These are phyloP conservation scores for Vitis hybrid DNA, from an alignment of 177 flowering plant genomes.

Conservation along the genomic window DNA sequence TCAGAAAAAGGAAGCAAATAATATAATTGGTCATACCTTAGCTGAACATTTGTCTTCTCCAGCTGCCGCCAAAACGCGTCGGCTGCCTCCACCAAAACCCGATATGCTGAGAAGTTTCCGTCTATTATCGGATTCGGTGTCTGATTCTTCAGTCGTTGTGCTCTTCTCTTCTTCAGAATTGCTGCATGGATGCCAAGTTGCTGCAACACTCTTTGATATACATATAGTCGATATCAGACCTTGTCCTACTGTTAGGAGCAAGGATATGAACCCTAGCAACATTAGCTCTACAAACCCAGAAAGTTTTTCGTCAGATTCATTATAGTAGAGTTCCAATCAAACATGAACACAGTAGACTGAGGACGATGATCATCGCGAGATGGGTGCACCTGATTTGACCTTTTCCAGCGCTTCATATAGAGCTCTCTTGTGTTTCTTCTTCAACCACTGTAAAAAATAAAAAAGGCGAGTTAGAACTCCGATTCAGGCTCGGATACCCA, in stretches of 20 bases:
- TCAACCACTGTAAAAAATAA: slow-evolving; percentile 56
- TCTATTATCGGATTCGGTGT: slow-evolving; percentile 8
- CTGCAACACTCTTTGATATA: slow-evolving; percentile 40
- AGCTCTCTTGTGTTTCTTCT: slow-evolving; percentile 52
- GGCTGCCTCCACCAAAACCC: slow-evolving; percentile 14
- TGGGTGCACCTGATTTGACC: slow-evolving; percentile 55
- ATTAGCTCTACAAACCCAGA: slow-evolving; percentile 55
- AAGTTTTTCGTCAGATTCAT: background rate
- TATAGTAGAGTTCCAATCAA: too few species aligned
- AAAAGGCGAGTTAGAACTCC: background rate
- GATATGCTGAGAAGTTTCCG: slow-evolving; percentile 50
- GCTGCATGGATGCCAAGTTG: slow-evolving; percentile 74
- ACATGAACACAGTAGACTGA: too few species aligned
- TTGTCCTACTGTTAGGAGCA: slow-evolving; percentile 67
- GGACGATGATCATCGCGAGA: background rate
- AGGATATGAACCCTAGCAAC: slow-evolving; percentile 77
- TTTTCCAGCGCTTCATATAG: slow-evolving; percentile 72
- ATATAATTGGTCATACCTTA: slow-evolving; percentile 24
- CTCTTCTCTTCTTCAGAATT: slow-evolving; percentile 21
- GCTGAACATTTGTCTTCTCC: slow-evolving; percentile 47
- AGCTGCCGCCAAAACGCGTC: slow-evolving; percentile 51
- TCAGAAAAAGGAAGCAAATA: background rate
- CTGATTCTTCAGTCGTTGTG: background rate
- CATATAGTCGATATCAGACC: slow-evolving; percentile 51
- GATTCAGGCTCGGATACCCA: too few species aligned